Evolutionary conservation across 2,329 filamentous ascomycete genomes (phyloP).

Genomic region (Hymenoscyphus infarciens): DNA sequence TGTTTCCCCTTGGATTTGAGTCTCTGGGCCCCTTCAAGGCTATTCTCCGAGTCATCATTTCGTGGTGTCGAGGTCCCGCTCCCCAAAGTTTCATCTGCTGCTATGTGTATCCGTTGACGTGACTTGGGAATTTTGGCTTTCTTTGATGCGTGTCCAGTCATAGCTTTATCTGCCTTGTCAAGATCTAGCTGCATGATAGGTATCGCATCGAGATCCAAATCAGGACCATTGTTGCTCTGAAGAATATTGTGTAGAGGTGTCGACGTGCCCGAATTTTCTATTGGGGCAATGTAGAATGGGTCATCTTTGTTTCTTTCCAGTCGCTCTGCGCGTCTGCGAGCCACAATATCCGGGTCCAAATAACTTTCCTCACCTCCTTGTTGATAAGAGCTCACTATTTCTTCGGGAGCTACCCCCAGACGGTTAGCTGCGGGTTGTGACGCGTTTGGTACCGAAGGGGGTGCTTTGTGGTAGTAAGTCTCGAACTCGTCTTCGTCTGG

Average conservation of each 20-base stretch:
- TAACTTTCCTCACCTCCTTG: conserved; percentile 61
- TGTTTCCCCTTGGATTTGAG: conserved; percentile 52
- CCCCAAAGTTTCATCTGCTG: conserved; percentile 69
- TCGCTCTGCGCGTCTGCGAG: conserved; percentile 71
- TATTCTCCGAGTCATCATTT: conserved; percentile 53
- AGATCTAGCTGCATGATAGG: conserved; percentile 92
- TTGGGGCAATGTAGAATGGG: conserved; percentile 81
- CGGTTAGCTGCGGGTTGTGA: conserved; percentile 54
- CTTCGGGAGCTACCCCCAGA: conserved; percentile 46
- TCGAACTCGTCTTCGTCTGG: conserved; percentile 65
- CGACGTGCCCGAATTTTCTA: conserved; percentile 55
- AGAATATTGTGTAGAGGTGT: conserved; percentile 79
- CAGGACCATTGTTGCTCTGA: conserved; percentile 67
- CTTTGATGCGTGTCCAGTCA: conserved; percentile 31
- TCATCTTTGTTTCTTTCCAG: conserved; percentile 84
- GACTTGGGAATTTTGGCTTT: conserved; percentile 41
- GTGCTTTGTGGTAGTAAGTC: conserved; percentile 58
- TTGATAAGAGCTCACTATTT: conserved; percentile 52
- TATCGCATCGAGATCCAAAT: conserved; percentile 89
- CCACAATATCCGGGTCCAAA: conserved; percentile 69
- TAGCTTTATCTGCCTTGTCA: conserved; percentile 43
- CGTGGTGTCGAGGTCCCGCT: conserved; percentile 48
- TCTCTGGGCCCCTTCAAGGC: conserved; percentile 48
- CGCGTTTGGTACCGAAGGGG: conserved; percentile 45
- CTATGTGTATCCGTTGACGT: conserved; percentile 62